Evolutionary conservation across 1,284 basidiomycete species (phyloP), one percentile per base, ranked within the genome.

Genomic region (Moesziomyces globuligerus): DNA sequence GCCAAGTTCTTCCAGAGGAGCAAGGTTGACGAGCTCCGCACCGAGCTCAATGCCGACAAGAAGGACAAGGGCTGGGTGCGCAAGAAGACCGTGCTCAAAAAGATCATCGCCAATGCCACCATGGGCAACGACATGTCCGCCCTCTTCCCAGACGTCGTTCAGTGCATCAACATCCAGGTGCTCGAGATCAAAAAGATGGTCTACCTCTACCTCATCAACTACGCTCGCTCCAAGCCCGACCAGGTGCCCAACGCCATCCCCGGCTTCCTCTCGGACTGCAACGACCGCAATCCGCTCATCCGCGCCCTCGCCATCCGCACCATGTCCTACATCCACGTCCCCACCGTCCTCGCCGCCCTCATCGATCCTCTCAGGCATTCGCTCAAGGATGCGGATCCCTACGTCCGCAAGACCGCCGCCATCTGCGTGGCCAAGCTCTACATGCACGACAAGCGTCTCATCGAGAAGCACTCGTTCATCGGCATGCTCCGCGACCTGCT

Each of bases 101-200:
- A 78, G 56, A 79, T 82, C 64, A 80, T 83, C 29, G 81, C 81
- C 38, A 83, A 83, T 54, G 80, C 80, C 8, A 82, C 81, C 20
- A 81, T 83, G 81, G 81, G 81, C 51, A 82, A 98, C 92, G 81
- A 83, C 60, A 83, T 98, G 95, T 96, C 93, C 18, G 88, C 91
- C 23, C 85, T 96, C 71, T 95, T 94, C 85, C 87, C 88, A 18
- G 93, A 95, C 75, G 91, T 96, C 48, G 89, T 94, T 13, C 62
- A 61, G 78, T 94, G 91, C 79, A 86, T 96, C 60, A 90, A 90
- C 39, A 92, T 91, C 8, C 91, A 92, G 32, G 85, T 94, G 8
- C 86, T 98, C 36, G 96, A 98, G 84, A 95, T 98, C 83, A 98
- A 98, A 87, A 98, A 98, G 87, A 98, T 95, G 75, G 79, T 66